Evolutionary conservation across 805 yeast species (phyloP).

Genomic region (Saccharomycopsis amapae): DNA sequence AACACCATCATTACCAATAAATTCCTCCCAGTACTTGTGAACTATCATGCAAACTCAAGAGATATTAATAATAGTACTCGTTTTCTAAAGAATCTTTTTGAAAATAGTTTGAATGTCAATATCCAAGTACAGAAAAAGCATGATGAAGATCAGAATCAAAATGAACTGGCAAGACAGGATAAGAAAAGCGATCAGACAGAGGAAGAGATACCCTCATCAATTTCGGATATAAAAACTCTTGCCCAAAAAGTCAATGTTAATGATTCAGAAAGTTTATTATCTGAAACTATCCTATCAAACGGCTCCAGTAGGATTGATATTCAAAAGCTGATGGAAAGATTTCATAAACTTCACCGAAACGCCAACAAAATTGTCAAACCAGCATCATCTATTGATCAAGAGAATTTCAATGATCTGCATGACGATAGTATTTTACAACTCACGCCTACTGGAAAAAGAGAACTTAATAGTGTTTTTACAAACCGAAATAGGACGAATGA

Average conservation of each 20-base stretch:
- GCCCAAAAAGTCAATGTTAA: conserved; percentile 6
- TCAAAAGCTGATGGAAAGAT: conserved; percentile 5
- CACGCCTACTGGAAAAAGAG: conserved; percentile 14
- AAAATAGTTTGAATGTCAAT: conserved; percentile 21
- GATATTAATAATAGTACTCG: conserved; percentile 19
- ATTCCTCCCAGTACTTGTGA: conserved; percentile 16
- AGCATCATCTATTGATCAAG: neutral
- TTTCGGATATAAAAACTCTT: neutral
- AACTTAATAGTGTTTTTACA: conserved; percentile 7
- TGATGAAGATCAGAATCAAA: neutral
- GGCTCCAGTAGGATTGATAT: conserved; percentile 1
- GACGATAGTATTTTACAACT: conserved; percentile 2
- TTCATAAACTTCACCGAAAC: too few relatives aligned
- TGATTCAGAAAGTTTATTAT: conserved; percentile 4
- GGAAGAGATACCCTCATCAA: neutral
- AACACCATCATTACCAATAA: conserved; percentile 9
- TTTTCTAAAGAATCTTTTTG: conserved; percentile 20
- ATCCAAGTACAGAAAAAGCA: conserved; percentile 17
- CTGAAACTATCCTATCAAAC: conserved; percentile 4
- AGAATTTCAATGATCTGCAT: neutral
- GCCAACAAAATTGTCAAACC: neutral
- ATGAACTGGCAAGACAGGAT: neutral
- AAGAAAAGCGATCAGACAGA: neutral
- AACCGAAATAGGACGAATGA: conserved; percentile 3
- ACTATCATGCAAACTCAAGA: conserved; percentile 11